phyloP scores from a whole-genome alignment of 805 yeast genomes.

The Sugiyamaella americana region DNA sequence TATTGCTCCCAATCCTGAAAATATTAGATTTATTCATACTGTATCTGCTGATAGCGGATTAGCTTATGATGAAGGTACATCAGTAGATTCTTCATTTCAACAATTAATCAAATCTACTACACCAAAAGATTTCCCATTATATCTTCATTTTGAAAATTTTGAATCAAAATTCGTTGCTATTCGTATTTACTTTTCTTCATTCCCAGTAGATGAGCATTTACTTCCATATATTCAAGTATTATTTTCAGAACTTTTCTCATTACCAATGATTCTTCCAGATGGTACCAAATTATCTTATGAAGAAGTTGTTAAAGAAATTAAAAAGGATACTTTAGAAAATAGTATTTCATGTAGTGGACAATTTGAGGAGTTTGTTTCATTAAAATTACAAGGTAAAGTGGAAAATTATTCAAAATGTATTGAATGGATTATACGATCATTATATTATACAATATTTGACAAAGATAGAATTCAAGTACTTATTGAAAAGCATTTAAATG shows the following conservation, averaged over 20 bases:
- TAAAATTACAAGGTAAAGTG: slow-evolving; percentile 55
- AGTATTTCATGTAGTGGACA: slow-evolving; percentile 52
- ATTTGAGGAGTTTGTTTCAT: slow-evolving; percentile 59
- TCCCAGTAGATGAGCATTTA: slow-evolving; percentile 43
- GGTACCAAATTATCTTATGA: slow-evolving; percentile 62
- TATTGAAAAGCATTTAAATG: slow-evolving; percentile 53
- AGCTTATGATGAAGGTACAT: slow-evolving; percentile 22
- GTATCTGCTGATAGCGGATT: slow-evolving; percentile 55
- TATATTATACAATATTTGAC: slow-evolving; percentile 66
- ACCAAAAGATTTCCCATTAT: slow-evolving; percentile 48
- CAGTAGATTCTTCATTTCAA: slow-evolving; percentile 7
- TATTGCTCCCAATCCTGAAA: slow-evolving; percentile 66
- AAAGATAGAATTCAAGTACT: slow-evolving; percentile 61
- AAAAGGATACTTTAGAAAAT: slow-evolving; percentile 60
- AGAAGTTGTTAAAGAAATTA: slow-evolving; percentile 65
- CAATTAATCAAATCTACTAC: neutral
- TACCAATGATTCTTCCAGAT: slow-evolving; percentile 61
- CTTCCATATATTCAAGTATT: slow-evolving; percentile 61
- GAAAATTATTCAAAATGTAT: slow-evolving; percentile 63
- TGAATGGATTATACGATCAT: slow-evolving; percentile 64
- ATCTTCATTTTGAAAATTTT: slow-evolving; percentile 71
- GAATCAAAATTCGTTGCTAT: slow-evolving; percentile 74
- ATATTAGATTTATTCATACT: slow-evolving; percentile 66
- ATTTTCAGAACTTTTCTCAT: slow-evolving; percentile 58
- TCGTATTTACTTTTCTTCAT: slow-evolving; percentile 54